phyloP scores from a whole-genome alignment of 306 rosid genomes.

The Medicago arabica region DNA sequence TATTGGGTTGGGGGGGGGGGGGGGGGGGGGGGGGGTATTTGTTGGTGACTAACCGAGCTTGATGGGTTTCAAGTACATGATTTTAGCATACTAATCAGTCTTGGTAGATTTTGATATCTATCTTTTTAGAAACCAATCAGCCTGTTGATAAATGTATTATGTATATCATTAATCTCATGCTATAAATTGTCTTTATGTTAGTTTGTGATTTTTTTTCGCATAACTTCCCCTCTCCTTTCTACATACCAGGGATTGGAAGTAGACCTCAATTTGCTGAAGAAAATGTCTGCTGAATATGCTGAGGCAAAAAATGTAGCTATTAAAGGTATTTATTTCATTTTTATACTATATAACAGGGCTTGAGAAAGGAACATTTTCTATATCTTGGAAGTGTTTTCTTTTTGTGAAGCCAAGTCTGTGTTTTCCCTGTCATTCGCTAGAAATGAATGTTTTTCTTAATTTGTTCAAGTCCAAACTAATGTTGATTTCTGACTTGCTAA shows the following conservation, averaged over 20 bases:
- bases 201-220: conserved; percentile 24
- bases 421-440: conserved; percentile 1
- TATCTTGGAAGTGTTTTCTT: conserved; percentile 21
- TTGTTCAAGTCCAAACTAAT: conserved; percentile 13
- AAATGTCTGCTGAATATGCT: conserved; percentile 72
- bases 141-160: background rate
- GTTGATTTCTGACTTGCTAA: conserved; percentile 22
- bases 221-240: conserved; percentile 28
- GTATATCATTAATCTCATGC: background rate
- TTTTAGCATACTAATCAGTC: background rate
- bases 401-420: background rate
- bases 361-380: background rate
- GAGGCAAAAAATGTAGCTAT: conserved; percentile 72
- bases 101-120: background rate
- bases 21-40: no score
- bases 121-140: conserved; percentile 14
- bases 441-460: conserved; percentile 6
- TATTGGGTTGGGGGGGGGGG: no score
- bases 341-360: conserved; percentile 24
- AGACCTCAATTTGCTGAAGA: conserved; percentile 58
- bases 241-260: conserved; percentile 65
- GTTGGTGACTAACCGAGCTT: background rate
- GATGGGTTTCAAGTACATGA: background rate
- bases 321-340: conserved; percentile 49
- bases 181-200: background rate